phyloP scores from a whole-genome alignment of 2,329 filamentous ascomycete genomes.

The Intubia oerlemansii region DNA sequence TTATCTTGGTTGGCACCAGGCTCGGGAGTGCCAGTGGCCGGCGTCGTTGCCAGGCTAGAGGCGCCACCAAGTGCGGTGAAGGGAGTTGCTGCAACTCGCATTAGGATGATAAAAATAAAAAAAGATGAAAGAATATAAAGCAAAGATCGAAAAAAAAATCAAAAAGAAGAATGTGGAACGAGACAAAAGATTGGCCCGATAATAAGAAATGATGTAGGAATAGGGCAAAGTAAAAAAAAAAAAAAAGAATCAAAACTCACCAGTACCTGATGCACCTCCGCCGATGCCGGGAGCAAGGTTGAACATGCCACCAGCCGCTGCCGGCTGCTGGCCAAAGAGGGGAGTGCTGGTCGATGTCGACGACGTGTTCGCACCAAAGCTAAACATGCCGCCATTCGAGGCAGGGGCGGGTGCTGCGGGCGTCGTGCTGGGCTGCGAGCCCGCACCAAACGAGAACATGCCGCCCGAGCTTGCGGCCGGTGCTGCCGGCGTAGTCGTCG shows the following conservation, averaged over 20 bases:
- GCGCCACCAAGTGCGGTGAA: constrained; percentile 31
- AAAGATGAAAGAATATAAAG: too few species aligned
- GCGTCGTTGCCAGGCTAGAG: constrained; percentile 38
- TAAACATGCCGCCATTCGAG: constrained; percentile 8
- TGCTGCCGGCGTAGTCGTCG: neutral
- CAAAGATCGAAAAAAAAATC: too few species aligned
- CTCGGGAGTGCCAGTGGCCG: constrained; percentile 36
- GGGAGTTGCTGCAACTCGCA: constrained; percentile 29
- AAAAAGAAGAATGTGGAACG: too few species aligned
- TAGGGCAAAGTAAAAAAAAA: neutral
- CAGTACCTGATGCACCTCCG: constrained; percentile 19
- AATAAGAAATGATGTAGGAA: too few species aligned
- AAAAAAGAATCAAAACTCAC: constrained; percentile 13
- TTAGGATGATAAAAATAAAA: too few species aligned
- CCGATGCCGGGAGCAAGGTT: constrained; percentile 13
- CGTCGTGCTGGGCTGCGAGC: too few species aligned
- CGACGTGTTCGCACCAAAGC: constrained; percentile 15
- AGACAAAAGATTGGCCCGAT: too few species aligned
- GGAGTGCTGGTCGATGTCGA: constrained; percentile 11
- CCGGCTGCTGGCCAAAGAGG: constrained; percentile 11
- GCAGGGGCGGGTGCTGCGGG: constrained; percentile 1
- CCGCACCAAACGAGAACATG: too few species aligned
- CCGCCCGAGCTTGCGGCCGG: too few species aligned
- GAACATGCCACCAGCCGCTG: constrained; percentile 12
- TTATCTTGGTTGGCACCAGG: constrained; percentile 23